Evolutionary conservation across 2,329 filamentous ascomycete genomes (phyloP), one percentile per base, ranked within the genome.

Genomic region (Aspergillus spinulosporus): DNA sequence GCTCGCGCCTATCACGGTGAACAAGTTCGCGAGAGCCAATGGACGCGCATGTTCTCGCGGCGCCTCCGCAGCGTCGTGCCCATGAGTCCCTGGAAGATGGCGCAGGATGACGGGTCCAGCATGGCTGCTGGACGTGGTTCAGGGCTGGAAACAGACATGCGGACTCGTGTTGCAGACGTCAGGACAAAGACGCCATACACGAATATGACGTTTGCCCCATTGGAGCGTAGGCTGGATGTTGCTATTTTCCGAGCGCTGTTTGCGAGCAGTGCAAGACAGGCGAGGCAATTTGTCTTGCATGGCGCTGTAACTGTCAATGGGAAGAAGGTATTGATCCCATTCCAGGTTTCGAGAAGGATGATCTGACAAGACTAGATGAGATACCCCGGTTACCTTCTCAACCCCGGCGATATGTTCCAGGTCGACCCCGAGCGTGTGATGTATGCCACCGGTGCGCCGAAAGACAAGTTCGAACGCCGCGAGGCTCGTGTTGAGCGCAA

Each of bases 371-470:
- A 51, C 3, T 64, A 96, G 93, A 96, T 97, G 89, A 82, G 84
- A 61, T 90, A 94, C 70, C 92, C 94, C 7, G 89, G 91, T 54
- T 99, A 99, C 74, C 86, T 92, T 62, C 84, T 99, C 39, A 99
- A 99, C 74, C 95, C 94, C 2, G 94, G 94, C 64, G 94, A 99
- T 73, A 90, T 99, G 86, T 99, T 99, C 81, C 91, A 96, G 72
- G 93, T 99, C 66, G 89, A 97, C 15, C 82, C 89, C 36, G 90
- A 96, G 39, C 86, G 88, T 65, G 94, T 99, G 55, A 82, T 99
- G 74, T 92, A 84, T 67, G 93, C 90, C 34, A 96, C 92, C 1
- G 94, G 94, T 57, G 82, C 83, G 28, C 83, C 84, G 48, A 94
- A 92, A 75, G 74, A 81, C 48, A 69, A 65, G 54, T 54, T 59